Percentiles rank a stretch among this genome's conserved stretches.
Conservation (phyloP, 495 filamentous ascomycete species). For the Aspergillus steynii region DNA sequence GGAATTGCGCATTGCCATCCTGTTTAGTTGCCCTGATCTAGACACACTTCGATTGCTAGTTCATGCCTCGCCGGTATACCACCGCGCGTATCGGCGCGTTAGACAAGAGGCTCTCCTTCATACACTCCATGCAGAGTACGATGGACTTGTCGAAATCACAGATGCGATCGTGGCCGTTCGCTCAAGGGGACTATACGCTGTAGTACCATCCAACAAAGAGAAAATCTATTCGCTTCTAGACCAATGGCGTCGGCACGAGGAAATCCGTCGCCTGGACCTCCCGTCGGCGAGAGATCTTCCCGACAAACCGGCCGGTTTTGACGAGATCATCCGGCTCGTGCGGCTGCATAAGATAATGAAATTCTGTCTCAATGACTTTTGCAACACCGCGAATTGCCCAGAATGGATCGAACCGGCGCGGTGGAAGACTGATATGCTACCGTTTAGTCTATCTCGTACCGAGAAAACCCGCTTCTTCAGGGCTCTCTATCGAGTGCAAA, state of each 20-base stretch:
- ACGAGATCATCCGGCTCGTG: slow-evolving; percentile 4
- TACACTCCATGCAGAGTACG: slow-evolving; percentile 7
- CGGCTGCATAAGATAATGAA: slow-evolving; percentile 9
- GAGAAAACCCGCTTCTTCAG: slow-evolving; percentile 12
- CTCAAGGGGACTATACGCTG: slow-evolving; percentile 8
- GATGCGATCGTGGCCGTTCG: slow-evolving; percentile 20
- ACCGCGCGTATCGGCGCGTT: slow-evolving; percentile 8
- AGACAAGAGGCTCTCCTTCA: not conserved
- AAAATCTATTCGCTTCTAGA: slow-evolving; percentile 16
- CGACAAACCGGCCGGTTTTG: slow-evolving; percentile 4
- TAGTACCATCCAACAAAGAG: slow-evolving; percentile 4
- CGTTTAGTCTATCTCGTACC: slow-evolving; percentile 4
- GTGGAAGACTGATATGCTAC: slow-evolving; percentile 6
- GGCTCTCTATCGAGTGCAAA: slow-evolving; percentile 8
- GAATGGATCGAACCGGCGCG: slow-evolving; percentile 1
- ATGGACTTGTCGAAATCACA: slow-evolving; percentile 7
- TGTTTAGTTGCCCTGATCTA: not conserved
- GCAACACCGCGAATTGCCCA: not conserved
- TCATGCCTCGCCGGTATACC: not conserved
- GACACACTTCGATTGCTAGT: not conserved
- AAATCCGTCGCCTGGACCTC: slow-evolving; percentile 7
- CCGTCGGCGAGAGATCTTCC: slow-evolving; percentile 1
- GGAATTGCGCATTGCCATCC: not conserved
- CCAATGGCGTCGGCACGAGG: slow-evolving; percentile 10
- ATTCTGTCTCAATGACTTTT: slow-evolving; percentile 9